A percentile compares a stretch with the other conserved stretches of the same genome.
Evolutionary conservation across 73 alveolate species (phyloP).

Genomic region (Paramecium pentaurelia): DNA sequence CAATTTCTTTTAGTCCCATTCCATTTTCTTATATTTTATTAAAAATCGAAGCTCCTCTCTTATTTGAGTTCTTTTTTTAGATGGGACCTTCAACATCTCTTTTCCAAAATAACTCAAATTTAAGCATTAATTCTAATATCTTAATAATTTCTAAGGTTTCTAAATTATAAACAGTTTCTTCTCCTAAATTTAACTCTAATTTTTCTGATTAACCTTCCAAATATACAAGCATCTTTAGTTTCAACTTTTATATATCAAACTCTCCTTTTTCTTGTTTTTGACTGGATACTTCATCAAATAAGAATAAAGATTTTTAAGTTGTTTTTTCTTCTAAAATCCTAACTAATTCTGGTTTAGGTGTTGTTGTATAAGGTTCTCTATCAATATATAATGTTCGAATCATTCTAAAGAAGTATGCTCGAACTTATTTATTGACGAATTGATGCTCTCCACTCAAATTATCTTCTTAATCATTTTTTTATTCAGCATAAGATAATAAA

Average conservation of each 20-base stretch:
- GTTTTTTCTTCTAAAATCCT: conserved; percentile 37
- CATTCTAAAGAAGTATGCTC: conserved; percentile 63
- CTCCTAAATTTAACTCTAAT: neutral
- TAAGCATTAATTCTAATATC: conserved; percentile 47
- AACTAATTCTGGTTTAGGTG: conserved; percentile 56
- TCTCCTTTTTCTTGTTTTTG: neutral
- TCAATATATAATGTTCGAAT: conserved; percentile 53
- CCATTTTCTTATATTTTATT: neutral
- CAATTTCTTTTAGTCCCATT: conserved; percentile 23
- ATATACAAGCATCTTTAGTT: neutral
- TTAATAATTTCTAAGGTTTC: conserved; percentile 46
- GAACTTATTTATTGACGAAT: neutral
- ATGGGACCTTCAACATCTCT: neutral
- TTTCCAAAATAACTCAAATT: conserved; percentile 46
- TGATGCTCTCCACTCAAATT: neutral
- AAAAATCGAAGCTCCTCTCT: neutral
- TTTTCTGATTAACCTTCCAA: neutral
- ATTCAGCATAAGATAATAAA: conserved; percentile 2
- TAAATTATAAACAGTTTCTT: conserved; percentile 34
- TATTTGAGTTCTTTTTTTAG: neutral
- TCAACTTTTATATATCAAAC: neutral
- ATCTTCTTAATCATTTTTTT: neutral
- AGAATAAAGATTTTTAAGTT: neutral
- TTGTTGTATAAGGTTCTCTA: conserved; percentile 45
- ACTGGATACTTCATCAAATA: neutral